These are phyloP conservation scores for Rhizopus stolonifer DNA, from an alignment of 371 early-diverging fungal genomes.

Conservation along the genomic window DNA sequence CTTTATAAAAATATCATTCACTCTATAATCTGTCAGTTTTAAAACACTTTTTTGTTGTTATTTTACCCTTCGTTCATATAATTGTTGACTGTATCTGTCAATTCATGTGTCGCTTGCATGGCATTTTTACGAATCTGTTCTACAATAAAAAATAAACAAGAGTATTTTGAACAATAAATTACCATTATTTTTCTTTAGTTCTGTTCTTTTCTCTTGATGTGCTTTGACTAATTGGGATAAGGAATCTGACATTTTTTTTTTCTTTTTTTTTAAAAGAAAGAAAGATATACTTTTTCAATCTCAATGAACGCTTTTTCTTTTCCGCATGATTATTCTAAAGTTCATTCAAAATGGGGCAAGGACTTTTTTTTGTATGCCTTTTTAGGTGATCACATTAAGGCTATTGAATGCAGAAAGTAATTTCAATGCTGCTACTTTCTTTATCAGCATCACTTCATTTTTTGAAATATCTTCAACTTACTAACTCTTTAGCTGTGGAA, in stretches of 20 bases:
- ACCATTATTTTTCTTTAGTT: slow-evolving; percentile 47
- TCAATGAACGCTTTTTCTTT: too few relatives aligned
- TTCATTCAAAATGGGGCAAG: too few relatives aligned
- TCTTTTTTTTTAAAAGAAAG: neutral
- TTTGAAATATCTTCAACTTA: too few relatives aligned
- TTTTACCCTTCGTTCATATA: slow-evolving; percentile 56
- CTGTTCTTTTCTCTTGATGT: slow-evolving; percentile 47
- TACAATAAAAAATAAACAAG: slow-evolving; percentile 16
- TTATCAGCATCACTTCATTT: too few relatives aligned
- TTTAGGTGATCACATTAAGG: too few relatives aligned
- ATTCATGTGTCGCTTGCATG: slow-evolving; percentile 42
- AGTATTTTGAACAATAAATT: neutral
- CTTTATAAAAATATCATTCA: slow-evolving; percentile 53
- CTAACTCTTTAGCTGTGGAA: too few relatives aligned
- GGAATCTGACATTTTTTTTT: slow-evolving; percentile 34
- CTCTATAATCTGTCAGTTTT: slow-evolving; percentile 24
- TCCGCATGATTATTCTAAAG: too few relatives aligned
- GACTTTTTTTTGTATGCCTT: too few relatives aligned
- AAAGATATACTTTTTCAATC: too few relatives aligned
- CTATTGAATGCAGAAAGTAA: too few relatives aligned
- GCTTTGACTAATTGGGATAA: slow-evolving; percentile 42
- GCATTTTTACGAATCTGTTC: slow-evolving; percentile 61
- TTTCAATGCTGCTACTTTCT: too few relatives aligned
- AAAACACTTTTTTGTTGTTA: neutral
- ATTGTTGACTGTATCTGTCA: slow-evolving; percentile 58